Conservation (phyloP, 306 rosid genomes). For the Cajanus cajan region DNA sequence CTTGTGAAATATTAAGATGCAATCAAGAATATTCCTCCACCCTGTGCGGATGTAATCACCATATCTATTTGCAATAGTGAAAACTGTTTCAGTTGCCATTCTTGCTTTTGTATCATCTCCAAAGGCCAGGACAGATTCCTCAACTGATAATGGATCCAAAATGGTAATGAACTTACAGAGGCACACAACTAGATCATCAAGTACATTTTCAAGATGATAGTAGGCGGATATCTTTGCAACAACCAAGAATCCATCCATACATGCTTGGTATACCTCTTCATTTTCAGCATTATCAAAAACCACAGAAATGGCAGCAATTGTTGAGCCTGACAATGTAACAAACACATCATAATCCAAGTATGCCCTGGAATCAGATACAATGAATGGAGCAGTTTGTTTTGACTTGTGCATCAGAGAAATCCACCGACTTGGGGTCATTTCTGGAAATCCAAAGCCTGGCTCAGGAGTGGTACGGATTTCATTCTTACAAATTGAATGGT, state of each 20-base stretch:
- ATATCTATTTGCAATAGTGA: conserved; percentile 74
- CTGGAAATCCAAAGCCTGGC: conserved; percentile 79
- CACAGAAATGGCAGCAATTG: conserved; percentile 90
- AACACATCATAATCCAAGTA: conserved; percentile 85
- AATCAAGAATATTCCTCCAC: conserved; percentile 88
- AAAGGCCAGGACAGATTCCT: conserved; percentile 73
- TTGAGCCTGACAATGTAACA: conserved; percentile 76
- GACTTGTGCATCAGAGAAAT: conserved; percentile 78
- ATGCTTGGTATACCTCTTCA: conserved; percentile 74
- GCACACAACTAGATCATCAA: conserved; percentile 81
- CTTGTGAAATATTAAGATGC: conserved; percentile 78
- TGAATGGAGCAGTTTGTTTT: conserved; percentile 65
- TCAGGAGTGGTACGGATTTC: conserved; percentile 85
- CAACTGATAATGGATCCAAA: conserved; percentile 65
- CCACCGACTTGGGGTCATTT: conserved; percentile 89
- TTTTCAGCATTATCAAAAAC: conserved; percentile 85
- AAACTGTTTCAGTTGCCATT: conserved; percentile 79
- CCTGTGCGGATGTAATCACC: conserved; percentile 83
- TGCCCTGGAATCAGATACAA: conserved; percentile 68
- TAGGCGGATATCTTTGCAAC: conserved; percentile 81
- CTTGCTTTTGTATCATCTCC: conserved; percentile 82
- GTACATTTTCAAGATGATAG: conserved; percentile 84
- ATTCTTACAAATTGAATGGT: conserved; percentile 77
- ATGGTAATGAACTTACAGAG: conserved; percentile 84
- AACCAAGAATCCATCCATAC: conserved; percentile 79